These are phyloP conservation scores for Trichothecium roseum DNA, from an alignment of 2,329 filamentous ascomycete genomes.

Conservation along the genomic window DNA sequence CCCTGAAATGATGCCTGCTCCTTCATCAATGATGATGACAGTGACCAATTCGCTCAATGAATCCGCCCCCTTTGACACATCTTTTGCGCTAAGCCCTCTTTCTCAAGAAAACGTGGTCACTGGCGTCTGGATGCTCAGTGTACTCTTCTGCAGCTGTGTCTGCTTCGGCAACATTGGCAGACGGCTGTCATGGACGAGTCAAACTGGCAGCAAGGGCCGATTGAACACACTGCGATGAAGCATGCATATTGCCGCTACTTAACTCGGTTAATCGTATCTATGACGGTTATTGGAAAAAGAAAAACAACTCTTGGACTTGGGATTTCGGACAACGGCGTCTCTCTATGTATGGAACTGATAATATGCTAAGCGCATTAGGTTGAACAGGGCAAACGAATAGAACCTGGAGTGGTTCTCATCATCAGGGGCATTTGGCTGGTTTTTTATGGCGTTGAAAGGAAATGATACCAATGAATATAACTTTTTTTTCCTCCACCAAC, in stretches of 20 bases:
- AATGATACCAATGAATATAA: too few species aligned
- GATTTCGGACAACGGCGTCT: too few species aligned
- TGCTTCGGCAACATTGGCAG: conserved; percentile 95
- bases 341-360: too few species aligned
- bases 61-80: conserved; percentile 1
- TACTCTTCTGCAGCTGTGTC: conserved; percentile 87
- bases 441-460: too few species aligned
- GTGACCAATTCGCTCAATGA: neutral
- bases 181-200: conserved; percentile 50
- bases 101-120: conserved; percentile 58
- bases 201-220: conserved; percentile 29
- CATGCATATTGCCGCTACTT: neutral
- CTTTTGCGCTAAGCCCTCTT: conserved; percentile 15
- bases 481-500: too few species aligned
- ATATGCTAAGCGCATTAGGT: too few species aligned
- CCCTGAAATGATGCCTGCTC: conserved; percentile 66
- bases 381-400: too few species aligned
- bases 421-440: too few species aligned
- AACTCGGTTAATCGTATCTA: too few species aligned
- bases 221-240: conserved; percentile 32
- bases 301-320: too few species aligned
- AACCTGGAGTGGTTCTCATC: too few species aligned
- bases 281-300: neutral
- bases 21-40: conserved; percentile 23
- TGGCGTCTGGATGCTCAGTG: conserved; percentile 82